These are phyloP conservation scores for Grigorovia transvaalensis DNA, from an alignment of 805 yeast species.

Conservation along the genomic window DNA sequence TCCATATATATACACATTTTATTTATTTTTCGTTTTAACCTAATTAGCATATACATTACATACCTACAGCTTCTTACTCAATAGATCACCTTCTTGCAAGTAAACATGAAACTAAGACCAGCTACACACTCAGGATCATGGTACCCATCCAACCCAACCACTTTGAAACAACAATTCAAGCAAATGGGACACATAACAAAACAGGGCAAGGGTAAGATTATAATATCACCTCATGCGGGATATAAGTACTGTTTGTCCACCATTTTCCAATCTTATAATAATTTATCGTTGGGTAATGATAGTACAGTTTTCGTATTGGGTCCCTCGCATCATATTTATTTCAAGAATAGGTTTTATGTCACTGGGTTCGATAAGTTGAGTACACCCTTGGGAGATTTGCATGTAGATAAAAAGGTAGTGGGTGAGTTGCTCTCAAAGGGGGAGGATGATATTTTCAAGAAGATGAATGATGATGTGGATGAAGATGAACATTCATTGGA, in stretches of 20 bases:
- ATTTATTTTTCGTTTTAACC: no score
- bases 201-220: conserved; percentile 26
- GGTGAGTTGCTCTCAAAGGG: conserved; percentile 27
- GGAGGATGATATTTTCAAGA: conserved; percentile 31
- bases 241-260: conserved; percentile 71
- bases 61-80: no score
- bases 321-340: conserved; percentile 87
- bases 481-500: conserved; percentile 87
- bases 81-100: no score
- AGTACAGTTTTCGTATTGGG: conserved; percentile 67
- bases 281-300: conserved; percentile 42
- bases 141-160: conserved; percentile 46
- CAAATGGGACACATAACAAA: conserved; percentile 18
- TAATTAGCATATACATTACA: no score
- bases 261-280: conserved; percentile 64
- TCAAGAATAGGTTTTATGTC: conserved; percentile 46
- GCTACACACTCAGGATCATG: conserved; percentile 91
- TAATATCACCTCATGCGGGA: conserved; percentile 69
- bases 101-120: conserved; percentile 12
- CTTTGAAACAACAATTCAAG: conserved; percentile 43
- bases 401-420: conserved; percentile 47
- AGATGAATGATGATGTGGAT: conserved; percentile 54
- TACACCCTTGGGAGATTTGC: conserved; percentile 75
- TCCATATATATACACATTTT: neutral
- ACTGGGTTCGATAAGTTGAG: conserved; percentile 46